Evolutionary conservation across 2,329 filamentous ascomycete species (phyloP).

Genomic region (Rhexocercosporidium sp.): DNA sequence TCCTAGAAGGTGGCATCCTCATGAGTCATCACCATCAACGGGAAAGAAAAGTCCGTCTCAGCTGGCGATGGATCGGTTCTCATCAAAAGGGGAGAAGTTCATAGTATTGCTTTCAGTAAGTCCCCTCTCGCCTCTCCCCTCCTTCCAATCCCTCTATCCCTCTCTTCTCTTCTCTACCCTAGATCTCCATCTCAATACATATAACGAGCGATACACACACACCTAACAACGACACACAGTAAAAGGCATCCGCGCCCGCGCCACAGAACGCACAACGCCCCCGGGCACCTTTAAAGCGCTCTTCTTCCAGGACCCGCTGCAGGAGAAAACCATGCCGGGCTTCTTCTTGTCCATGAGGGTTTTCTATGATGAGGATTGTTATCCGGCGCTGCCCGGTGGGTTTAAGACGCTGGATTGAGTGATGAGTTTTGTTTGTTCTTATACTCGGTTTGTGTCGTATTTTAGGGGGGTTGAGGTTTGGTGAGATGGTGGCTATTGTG

Average conservation of each 20-base stretch:
- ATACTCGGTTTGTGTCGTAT: no score
- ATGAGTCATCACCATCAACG: slow-evolving; percentile 21
- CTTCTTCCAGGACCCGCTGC: slow-evolving; percentile 24
- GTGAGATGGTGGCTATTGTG: no score
- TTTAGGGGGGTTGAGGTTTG: no score
- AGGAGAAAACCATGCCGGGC: not conserved
- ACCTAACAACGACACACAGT: not conserved
- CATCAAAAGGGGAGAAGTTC: slow-evolving; percentile 17
- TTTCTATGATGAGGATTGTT: slow-evolving; percentile 22
- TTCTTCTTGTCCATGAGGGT: slow-evolving; percentile 13
- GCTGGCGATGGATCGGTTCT: slow-evolving; percentile 17
- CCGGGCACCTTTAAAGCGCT: slow-evolving; percentile 21
- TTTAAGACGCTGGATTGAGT: slow-evolving; percentile 18
- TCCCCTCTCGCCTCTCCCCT: not conserved
- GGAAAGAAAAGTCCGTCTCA: slow-evolving; percentile 14
- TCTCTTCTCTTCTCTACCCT: no score
- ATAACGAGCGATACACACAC: no score
- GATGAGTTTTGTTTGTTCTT: not conserved
- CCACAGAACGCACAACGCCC: slow-evolving; percentile 17
- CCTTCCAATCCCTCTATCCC: not conserved
- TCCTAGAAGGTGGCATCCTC: slow-evolving; percentile 11
- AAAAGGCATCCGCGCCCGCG: slow-evolving; percentile 9
- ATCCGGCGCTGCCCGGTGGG: slow-evolving; percentile 17
- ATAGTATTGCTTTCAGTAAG: slow-evolving; percentile 17
- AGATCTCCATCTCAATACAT: no score